Conservation (phyloP, 1,139 yeast species). For the Tardiomyces blankii region DNA sequence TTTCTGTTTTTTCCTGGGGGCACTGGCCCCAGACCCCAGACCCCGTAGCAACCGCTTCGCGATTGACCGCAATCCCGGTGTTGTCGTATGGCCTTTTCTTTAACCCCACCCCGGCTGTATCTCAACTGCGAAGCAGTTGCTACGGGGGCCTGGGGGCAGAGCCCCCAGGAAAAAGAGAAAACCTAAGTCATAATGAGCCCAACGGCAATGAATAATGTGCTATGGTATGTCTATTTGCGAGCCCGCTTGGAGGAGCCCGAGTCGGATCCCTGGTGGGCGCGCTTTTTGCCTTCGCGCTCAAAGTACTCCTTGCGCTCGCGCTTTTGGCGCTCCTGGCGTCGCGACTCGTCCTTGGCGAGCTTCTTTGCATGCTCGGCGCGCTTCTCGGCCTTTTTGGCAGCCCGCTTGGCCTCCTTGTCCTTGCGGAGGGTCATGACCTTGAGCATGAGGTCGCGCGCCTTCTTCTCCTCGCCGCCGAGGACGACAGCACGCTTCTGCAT, state of each 20-base stretch:
- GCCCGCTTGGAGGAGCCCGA: conserved; percentile 9
- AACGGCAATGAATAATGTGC: no score
- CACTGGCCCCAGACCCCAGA: no score
- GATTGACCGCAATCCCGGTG: no score
- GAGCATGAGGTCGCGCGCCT: conserved; percentile 81
- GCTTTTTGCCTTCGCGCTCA: conserved; percentile 60
- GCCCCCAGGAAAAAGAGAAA: no score
- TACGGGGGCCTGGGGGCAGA: no score
- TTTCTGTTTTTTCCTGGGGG: no score
- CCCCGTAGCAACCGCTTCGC: no score
- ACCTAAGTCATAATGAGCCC: no score
- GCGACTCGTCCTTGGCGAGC: conserved; percentile 62
- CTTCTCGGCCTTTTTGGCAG: conserved; percentile 64
- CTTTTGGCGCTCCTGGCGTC: conserved; percentile 61
- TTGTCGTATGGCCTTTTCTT: no score
- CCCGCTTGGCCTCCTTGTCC: conserved; percentile 75
- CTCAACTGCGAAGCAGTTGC: no score
- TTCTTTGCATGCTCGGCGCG: conserved; percentile 66
- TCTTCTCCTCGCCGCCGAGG: conserved; percentile 84
- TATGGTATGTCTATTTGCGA: background rate
- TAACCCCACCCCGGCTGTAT: no score
- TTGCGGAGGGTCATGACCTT: conserved; percentile 75
- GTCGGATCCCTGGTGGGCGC: conserved; percentile 13
- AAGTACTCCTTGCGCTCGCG: conserved; percentile 84
- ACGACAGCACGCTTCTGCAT: conserved; percentile 91